Evolutionary conservation across 2,329 filamentous ascomycete species (phyloP), one percentile per base, ranked within the genome.

Genomic region (Cladophialophora chaetospira): DNA sequence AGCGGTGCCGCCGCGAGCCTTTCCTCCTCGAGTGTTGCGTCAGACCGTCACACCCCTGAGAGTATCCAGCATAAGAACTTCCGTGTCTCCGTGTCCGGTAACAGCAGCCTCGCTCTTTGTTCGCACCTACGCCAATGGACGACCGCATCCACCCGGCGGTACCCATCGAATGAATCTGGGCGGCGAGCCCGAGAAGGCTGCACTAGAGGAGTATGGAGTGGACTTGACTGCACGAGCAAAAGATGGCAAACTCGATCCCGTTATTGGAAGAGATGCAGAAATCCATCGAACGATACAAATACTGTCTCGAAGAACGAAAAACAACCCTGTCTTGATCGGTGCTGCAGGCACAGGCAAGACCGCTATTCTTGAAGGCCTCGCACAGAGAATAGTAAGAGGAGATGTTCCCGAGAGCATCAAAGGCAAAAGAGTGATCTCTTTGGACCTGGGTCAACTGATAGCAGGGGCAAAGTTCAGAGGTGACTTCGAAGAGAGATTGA

Each of bases 321-420:
- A 99, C 81, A 99, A 99, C 75, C 94, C 94, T 1, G 93, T 97
- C 46, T 83, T 99, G 64, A 97, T 99, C 64, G 94, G 94, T 77
- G 92, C 97, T 71, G 93, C 94, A 31, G 94, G 94, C 86, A 94
- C 97, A 21, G 94, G 94, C 70, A 99, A 99, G 80, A 99, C 94
- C 3, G 97, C 94, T 4, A 92, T 99, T 55, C 91, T 97, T 47
- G 94, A 99, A 77, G 94, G 94, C 68, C 82, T 99, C 57, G 94
- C 94, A 26, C 90, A 92, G 72, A 88, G 94, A 49, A 97, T 99
- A 63, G 88, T 97, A 1, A 83, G 87, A 63, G 93, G 93, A 2
- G 93, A 97, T 73, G 92, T 97, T 0, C 93, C 94, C 0, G 94
- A 97, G 73, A 96, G 90, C 65, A 88, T 99, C 71, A 96, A 96